Evolutionary conservation across 2,329 filamentous ascomycete species (phyloP).

Genomic region (Phoma herbarum): DNA sequence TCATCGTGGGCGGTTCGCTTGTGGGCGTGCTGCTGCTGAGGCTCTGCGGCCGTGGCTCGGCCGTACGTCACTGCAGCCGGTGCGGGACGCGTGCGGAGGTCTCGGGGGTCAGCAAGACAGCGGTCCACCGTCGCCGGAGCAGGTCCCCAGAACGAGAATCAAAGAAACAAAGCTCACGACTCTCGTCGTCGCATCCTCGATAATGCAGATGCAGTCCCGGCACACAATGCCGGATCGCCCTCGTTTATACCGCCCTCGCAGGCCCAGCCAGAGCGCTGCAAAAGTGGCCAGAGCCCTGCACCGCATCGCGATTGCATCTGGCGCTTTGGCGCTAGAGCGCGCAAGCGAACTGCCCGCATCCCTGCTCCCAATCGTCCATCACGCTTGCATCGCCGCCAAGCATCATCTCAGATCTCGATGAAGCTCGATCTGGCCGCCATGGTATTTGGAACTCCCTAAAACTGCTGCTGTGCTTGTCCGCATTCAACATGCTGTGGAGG

Average conservation of each 20-base stretch:
- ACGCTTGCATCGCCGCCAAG: conserved; percentile 1
- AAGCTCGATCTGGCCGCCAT: not conserved
- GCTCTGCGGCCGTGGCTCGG: not conserved
- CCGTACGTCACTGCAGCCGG: not conserved
- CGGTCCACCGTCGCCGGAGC: no score
- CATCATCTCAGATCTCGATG: conserved; percentile 2
- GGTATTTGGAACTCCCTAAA: no score
- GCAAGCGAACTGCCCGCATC: no score
- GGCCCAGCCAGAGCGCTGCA: conserved; percentile 1
- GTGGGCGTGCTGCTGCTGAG: no score
- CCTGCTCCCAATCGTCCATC: not conserved
- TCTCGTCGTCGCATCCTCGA: not conserved
- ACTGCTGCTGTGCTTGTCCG: not conserved
- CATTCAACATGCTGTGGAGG: conserved; percentile 30
- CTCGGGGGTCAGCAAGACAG: not conserved
- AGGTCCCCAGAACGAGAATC: no score
- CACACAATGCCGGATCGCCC: not conserved
- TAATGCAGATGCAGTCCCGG: not conserved
- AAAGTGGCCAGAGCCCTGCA: not conserved
- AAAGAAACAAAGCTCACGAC: no score
- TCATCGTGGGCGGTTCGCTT: not conserved
- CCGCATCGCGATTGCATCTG: not conserved
- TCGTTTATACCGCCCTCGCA: not conserved
- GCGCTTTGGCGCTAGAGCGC: not conserved
- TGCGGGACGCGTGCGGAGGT: not conserved